Evolutionary conservation across 495 filamentous ascomycete species (phyloP), one percentile per base, ranked within the genome.

Genomic region (Monascus purpureus): DNA sequence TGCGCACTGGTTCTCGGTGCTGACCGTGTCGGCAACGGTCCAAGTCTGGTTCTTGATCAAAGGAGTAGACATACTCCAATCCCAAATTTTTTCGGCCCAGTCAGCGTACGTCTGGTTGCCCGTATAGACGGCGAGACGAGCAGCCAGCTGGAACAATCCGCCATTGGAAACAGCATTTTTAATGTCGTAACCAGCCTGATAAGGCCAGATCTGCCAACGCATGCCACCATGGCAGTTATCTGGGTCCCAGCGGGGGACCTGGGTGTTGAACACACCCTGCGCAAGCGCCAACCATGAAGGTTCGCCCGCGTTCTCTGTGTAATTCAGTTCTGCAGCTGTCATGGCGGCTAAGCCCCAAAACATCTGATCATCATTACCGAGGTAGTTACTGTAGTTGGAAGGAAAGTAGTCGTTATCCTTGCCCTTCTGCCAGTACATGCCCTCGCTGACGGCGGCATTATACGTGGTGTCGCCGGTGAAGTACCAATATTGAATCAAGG

Each of bases 181-280:
- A 55, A 79, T 85, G 40, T 72, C 68, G 52, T 80, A 92, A 7
- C 86, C 86, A 15, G 60, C 73, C 57, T 87, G 82, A 54, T 81
- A 86, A 6, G 70, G 63, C 53, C 73, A 83, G 37, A 92, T 79
- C 57, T 93, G 84, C 86, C 86, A 93, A 35, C 76, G 65, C 31
- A 93, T 55, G 2, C 86, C 86, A 26, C 86, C 86, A 26, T 66
- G 64, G 50, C 86, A 94, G 1, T 62, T 69, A 1, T 42, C 40
- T 11, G 58, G 55, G 37, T 87, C 60, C 82, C 82, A 92, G n/a
- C 80, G 68, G 0, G 53, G 48, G 2, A 61, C 67, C 38, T 75
- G 76, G 33, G 70, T 65, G 49, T 84, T 81, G 56, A 81, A 84
- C 3, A 67, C 65, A 23, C 57, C 63, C 31, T 63, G 57, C 1